Conservation (phyloP, 225 moss, liverwort and hornwort species). For the Polytrichum formosum region DNA sequence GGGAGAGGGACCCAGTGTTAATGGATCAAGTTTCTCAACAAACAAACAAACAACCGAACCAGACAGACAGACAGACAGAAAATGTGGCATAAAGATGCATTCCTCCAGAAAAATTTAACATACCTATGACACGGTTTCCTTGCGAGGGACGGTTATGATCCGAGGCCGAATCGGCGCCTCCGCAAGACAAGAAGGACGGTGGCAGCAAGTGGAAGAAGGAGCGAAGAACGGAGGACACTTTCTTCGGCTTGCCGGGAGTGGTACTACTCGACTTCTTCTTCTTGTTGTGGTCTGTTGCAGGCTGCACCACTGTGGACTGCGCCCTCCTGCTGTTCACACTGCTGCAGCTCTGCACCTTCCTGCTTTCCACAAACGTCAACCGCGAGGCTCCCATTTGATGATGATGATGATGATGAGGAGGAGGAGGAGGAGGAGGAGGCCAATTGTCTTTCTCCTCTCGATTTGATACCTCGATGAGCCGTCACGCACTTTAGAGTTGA, state of each 20-base stretch:
- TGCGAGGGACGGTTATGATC: constrained; percentile 28
- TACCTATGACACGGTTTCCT: constrained; percentile 50
- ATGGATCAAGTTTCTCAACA: no score
- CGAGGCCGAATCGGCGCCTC: constrained; percentile 27
- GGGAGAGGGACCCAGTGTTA: no score
- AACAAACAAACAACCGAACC: no score
- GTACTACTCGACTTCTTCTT: constrained; percentile 19
- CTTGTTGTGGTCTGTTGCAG: background rate
- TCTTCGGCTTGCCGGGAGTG: constrained; percentile 35
- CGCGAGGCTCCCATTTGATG: constrained; percentile 41
- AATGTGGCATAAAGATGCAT: background rate
- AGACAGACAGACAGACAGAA: background rate
- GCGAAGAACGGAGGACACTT: constrained; percentile 38
- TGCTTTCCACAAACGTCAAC: constrained; percentile 45
- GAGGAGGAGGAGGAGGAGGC: background rate
- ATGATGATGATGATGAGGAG: no score
- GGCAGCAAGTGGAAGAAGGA: constrained; percentile 44
- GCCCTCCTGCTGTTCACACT: constrained; percentile 35
- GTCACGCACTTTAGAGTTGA: no score
- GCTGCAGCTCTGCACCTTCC: constrained; percentile 32
- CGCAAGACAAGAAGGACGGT: constrained; percentile 45
- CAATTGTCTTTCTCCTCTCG: background rate
- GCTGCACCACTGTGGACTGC: constrained; percentile 35
- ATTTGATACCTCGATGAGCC: no score
- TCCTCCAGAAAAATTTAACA: background rate